A percentile compares a stretch with the other conserved stretches of the same genome.
These are phyloP conservation scores for Lecanicillium sp. DNA, from an alignment of 2,329 filamentous ascomycete genomes.

Conservation along the genomic window DNA sequence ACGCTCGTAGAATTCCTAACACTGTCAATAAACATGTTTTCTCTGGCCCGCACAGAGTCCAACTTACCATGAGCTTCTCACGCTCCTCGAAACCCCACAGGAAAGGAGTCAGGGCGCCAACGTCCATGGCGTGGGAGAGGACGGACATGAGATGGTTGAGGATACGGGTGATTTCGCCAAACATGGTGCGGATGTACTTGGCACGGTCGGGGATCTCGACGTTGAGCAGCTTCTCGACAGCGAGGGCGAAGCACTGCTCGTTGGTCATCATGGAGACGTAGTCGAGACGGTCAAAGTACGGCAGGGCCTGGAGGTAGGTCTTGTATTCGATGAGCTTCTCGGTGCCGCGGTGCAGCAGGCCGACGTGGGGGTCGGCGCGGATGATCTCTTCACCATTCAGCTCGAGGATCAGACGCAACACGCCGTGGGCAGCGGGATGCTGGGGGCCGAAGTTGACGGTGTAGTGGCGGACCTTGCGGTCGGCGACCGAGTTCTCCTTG, in stretches of 20 bases:
- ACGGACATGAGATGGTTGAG: constrained; percentile 98
- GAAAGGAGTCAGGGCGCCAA: constrained; percentile 95
- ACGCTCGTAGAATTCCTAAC: constrained; percentile 98
- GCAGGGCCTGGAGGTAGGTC: constrained; percentile 95
- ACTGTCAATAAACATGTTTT: neutral
- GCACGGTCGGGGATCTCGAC: constrained; percentile 91
- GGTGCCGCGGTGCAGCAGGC: constrained; percentile 89
- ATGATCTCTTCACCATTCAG: constrained; percentile 97
- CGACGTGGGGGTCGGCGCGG: constrained; percentile 93
- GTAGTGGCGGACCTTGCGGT: constrained; percentile 94
- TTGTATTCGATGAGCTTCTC: constrained; percentile 99
- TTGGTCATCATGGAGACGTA: constrained; percentile 99
- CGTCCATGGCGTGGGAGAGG: constrained; percentile 96
- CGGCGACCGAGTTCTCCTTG: constrained; percentile 42
- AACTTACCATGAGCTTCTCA: constrained; percentile 97
- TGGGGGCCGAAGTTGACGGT: constrained; percentile 99
- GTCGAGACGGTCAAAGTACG: constrained; percentile 97
- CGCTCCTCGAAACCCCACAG: constrained; percentile 99
- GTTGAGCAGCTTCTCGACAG: constrained; percentile 96
- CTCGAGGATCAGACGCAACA: constrained; percentile 94
- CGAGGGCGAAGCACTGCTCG: constrained; percentile 93
- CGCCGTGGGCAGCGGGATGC: constrained; percentile 96
- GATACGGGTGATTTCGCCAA: constrained; percentile 88
- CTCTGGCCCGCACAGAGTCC: neutral
- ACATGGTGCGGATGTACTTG: constrained; percentile 94